These are phyloP conservation scores for Scortechinia acanthostroma DNA, from an alignment of 2,329 filamentous ascomycete species.

Conservation along the genomic window DNA sequence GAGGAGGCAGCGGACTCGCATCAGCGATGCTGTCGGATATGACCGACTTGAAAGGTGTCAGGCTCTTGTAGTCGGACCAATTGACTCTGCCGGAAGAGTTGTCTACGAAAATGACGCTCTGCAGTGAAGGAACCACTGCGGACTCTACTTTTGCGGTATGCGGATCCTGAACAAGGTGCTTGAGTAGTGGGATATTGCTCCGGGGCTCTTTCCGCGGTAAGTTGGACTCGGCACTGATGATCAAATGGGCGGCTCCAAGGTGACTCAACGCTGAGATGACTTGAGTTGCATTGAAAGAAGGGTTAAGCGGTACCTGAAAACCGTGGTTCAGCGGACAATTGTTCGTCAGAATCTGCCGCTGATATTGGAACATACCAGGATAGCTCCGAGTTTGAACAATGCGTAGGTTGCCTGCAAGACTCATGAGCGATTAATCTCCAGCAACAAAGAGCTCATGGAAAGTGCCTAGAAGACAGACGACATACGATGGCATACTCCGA, in stretches of 20 bases:
- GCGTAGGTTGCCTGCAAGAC: background rate
- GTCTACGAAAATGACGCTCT: background rate
- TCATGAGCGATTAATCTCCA: too few relatives aligned
- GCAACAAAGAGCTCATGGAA: too few relatives aligned
- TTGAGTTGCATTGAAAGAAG: background rate
- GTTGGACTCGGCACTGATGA: background rate
- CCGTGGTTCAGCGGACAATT: background rate
- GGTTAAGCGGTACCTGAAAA: background rate
- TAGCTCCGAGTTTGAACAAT: conserved; percentile 1
- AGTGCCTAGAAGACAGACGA: background rate
- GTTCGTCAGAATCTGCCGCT: background rate
- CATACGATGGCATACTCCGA: background rate
- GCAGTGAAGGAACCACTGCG: background rate
- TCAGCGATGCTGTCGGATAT: background rate
- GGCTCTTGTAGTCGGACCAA: background rate
- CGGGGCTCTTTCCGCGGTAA: background rate
- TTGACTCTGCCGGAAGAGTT: background rate
- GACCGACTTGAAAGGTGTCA: background rate
- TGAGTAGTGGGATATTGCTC: background rate
- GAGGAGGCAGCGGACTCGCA: background rate
- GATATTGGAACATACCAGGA: background rate
- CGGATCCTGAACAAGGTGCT: background rate
- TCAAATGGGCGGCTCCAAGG: background rate
- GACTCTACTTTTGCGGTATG: background rate
- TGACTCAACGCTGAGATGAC: background rate